Evolutionary conservation across 2,329 filamentous ascomycete genomes (phyloP).

Genomic region (Clonostachys byssicola): DNA sequence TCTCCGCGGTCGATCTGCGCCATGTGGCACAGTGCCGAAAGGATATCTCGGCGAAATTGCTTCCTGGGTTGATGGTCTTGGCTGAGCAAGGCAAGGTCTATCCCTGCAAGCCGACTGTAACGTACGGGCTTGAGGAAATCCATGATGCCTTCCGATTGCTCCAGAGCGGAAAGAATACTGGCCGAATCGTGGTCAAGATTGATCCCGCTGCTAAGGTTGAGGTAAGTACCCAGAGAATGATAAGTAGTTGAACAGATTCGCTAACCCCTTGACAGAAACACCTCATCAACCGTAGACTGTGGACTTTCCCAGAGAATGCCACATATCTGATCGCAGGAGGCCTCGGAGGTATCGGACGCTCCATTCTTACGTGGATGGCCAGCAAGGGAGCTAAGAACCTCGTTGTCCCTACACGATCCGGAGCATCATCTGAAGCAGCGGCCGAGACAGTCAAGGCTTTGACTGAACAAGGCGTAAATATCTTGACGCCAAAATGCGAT

Average conservation of each 20-base stretch:
- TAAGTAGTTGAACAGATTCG: neutral
- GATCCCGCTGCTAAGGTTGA: constrained; percentile 5
- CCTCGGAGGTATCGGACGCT: constrained; percentile 10
- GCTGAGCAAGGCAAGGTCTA: constrained; percentile 1
- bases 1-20: constrained; percentile 5
- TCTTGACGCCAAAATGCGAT: neutral
- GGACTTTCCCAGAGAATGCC: constrained; percentile 1
- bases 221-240: constrained; percentile 2
- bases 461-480: neutral
- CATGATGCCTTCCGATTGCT: constrained; percentile 31
- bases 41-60: constrained; percentile 17
- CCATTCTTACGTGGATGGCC: constrained; percentile 4
- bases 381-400: constrained; percentile 12
- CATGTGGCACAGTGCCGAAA: neutral
- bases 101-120: constrained; percentile 1
- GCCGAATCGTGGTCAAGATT: constrained; percentile 31
- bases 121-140: constrained; percentile 19
- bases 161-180: constrained; percentile 30
- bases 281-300: neutral
- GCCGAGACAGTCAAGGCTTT: neutral
- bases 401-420: neutral
- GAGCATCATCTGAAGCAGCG: neutral
- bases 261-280: neutral
- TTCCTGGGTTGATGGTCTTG: constrained; percentile 17
- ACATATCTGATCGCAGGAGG: constrained; percentile 13